Percentiles rank a stretch among this genome's conserved stretches.
Conservation (phyloP, 1,284 basidiomycete species). For the Cutaneotrichosporon daszewskae region DNA sequence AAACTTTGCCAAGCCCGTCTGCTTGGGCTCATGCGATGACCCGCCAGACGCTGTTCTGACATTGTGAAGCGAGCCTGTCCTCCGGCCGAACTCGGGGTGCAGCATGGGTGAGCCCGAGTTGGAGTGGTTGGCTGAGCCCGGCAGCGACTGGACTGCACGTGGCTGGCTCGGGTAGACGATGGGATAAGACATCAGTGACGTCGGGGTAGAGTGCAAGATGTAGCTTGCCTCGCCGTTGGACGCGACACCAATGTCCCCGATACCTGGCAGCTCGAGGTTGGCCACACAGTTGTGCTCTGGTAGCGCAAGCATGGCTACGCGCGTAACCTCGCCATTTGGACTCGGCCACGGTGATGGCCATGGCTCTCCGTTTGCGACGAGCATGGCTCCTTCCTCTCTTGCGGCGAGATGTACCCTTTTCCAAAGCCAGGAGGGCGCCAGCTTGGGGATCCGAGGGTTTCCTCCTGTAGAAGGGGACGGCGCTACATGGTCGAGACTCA, state of each 20-base stretch:
- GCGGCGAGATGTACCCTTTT: slow-evolving; percentile 24
- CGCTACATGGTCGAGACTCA: slow-evolving; percentile 10
- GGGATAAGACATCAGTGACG: slow-evolving; percentile 33
- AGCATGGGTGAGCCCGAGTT: too few relatives aligned
- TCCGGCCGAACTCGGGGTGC: too few relatives aligned
- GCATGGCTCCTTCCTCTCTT: slow-evolving; percentile 17
- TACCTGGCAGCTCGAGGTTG: slow-evolving; percentile 36
- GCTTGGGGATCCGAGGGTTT: slow-evolving; percentile 4
- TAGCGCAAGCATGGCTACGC: slow-evolving; percentile 28
- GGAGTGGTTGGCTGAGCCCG: too few relatives aligned
- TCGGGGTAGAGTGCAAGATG: slow-evolving; percentile 31
- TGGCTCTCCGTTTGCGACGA: slow-evolving; percentile 33
- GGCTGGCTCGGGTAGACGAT: slow-evolving; percentile 34
- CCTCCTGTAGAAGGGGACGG: neutral
- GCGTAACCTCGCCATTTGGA: slow-evolving; percentile 39
- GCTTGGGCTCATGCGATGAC: slow-evolving; percentile 3
- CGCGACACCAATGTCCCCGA: slow-evolving; percentile 32
- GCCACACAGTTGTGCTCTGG: slow-evolving; percentile 17
- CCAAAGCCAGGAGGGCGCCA: slow-evolving; percentile 37
- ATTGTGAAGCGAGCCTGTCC: neutral
- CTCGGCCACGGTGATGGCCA: slow-evolving; percentile 38
- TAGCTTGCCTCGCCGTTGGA: slow-evolving; percentile 15
- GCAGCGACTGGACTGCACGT: neutral
- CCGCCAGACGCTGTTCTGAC: neutral
- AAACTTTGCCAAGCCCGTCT: slow-evolving; percentile 35